A percentile compares a stretch with the other conserved stretches of the same genome.
These are phyloP conservation scores for Lunularia cruciata DNA, from an alignment of 225 moss, liverwort and hornwort species.

Conservation along the genomic window DNA sequence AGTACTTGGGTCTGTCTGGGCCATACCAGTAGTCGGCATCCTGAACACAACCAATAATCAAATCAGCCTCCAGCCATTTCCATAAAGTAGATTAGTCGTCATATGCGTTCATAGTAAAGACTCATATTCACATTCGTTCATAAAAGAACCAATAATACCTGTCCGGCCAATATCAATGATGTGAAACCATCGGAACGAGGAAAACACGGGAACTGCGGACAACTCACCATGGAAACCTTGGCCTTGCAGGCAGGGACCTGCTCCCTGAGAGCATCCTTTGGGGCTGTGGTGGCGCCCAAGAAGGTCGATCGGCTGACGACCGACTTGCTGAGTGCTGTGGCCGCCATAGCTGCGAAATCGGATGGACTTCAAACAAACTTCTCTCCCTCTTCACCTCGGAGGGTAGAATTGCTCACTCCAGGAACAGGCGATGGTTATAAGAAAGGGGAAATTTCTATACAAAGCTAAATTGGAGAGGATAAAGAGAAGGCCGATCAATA, in stretches of 20 bases:
- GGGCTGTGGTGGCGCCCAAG: constrained; percentile 20
- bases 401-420: background rate
- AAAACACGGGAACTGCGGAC: too few relatives aligned
- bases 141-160: too few relatives aligned
- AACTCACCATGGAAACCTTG: constrained; percentile 42
- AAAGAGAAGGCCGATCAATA: background rate
- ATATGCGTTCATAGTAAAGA: too few relatives aligned
- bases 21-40: constrained; percentile 45
- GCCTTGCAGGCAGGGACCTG: constrained; percentile 41
- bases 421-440: background rate
- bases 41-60: constrained; percentile 1
- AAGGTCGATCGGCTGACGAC: constrained; percentile 41
- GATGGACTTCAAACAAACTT: background rate
- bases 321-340: constrained; percentile 26
- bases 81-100: too few relatives aligned
- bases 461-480: constrained; percentile 3
- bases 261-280: constrained; percentile 37
- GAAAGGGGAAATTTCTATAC: background rate
- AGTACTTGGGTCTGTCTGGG: constrained; percentile 41
- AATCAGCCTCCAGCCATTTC: too few relatives aligned
- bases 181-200: too few relatives aligned
- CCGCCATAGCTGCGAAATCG: constrained; percentile 28
- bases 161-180: too few relatives aligned
- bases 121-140: too few relatives aligned
- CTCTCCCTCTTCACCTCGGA: background rate